Evolutionary conservation across 2,329 filamentous ascomycete genomes (phyloP), one percentile per base, ranked within the genome.

Genomic region (Ascochyta rabiei): DNA sequence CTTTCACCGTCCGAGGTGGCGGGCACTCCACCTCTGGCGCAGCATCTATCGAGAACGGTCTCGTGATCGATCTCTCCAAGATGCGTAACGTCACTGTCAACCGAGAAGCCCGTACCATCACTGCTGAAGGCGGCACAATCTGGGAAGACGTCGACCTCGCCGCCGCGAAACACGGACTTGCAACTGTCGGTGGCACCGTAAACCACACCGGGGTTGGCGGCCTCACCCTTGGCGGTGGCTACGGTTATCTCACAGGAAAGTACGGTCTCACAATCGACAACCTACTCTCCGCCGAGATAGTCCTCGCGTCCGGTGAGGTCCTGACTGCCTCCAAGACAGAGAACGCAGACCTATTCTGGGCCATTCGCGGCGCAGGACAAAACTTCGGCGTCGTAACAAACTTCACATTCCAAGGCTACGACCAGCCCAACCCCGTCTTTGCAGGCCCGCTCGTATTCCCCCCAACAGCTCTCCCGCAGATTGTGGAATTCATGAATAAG

Each of bases 161-260:
- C 0, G 79, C 80, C 0, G 81, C 75, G 46, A 69, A 78, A 42
- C 72, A 83, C 61, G 78, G 79, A 0, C 77, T 87, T 2, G 85
- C 84, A 2, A 84, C 84, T 1, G 82, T 86, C 0, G 85, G 84
- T 8, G 86, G 86, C 2, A 86, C 85, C 0, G 83, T 87, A 9
- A 83, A 83, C 37, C 82, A 87, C 59, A 87, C 84, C 1, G 85
- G 86, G 6, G 81, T 88, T 6, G 85, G 83, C 2, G 86, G 83
- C 0, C 73, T 87, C 13, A 74, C 70, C 1, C 53, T 74, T 68
- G 83, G 83, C 0, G 85, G 84, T 21, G 85, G 85, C 1, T 85
- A 84, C 62, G 84, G 86, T 1, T 80, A 81, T 69, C 72, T 88
- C 15, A 81, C 77, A 23, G 81, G 82, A 0, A 73, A 75, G 28